phyloP scores from a whole-genome alignment of 2,329 filamentous ascomycete species.

The Hypoxylon sp. region DNA sequence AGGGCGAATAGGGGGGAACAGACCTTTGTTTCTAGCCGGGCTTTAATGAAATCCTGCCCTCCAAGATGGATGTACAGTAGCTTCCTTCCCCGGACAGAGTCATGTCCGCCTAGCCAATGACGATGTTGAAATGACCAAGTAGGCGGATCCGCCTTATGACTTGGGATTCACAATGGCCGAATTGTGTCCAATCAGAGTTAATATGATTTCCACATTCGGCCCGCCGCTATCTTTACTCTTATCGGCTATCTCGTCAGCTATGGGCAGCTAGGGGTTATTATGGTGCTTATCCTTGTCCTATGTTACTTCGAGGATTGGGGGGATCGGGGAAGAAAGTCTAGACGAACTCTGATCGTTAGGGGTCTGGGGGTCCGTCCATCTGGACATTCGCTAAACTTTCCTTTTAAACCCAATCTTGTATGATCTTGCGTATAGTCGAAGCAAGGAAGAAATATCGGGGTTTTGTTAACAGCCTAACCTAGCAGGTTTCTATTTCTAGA shows the following conservation, averaged over 20 bases:
- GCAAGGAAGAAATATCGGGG: background rate
- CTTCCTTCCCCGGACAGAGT: conserved; percentile 44
- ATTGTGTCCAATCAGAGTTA: conserved; percentile 43
- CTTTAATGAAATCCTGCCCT: conserved; percentile 27
- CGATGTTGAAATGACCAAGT: conserved; percentile 4
- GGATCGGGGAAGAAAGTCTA: conserved; percentile 35
- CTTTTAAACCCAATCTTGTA: background rate
- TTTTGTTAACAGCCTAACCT: too few relatives aligned
- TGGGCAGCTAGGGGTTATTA: too few relatives aligned
- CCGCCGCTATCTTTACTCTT: conserved; percentile 48
- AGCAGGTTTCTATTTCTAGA: conserved; percentile 15
- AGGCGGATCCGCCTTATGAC: conserved; percentile 38
- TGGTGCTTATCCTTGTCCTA: conserved; percentile 18
- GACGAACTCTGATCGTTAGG: conserved; percentile 22
- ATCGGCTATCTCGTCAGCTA: conserved; percentile 42
- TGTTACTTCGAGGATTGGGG: conserved; percentile 27
- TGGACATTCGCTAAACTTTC: background rate
- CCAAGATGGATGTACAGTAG: conserved; percentile 19
- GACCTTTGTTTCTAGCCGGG: conserved; percentile 13
- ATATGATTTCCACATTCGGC: conserved; percentile 46
- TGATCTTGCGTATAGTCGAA: background rate
- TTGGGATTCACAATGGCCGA: conserved; percentile 40
- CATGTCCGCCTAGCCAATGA: conserved; percentile 43
- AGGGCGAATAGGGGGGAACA: conserved; percentile 24
- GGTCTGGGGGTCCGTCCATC: conserved; percentile 21